Evolutionary conservation across 1,284 basidiomycete species (phyloP).

Genomic region (Dichomitus squalens): DNA sequence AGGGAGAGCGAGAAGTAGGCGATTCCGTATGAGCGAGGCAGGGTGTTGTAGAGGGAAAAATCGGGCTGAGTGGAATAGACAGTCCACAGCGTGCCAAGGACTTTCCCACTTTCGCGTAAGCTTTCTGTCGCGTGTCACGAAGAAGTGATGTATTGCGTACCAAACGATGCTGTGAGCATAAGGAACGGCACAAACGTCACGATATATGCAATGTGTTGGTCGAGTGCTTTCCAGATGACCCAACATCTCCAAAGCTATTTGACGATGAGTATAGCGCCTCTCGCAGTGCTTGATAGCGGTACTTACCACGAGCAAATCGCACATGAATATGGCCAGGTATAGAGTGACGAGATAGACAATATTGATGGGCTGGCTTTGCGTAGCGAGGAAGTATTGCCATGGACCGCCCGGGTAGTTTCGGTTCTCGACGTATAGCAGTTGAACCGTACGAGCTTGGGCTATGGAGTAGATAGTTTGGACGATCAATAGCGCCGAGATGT

Average conservation of each 20-base stretch:
- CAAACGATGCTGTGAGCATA: constrained; percentile 38
- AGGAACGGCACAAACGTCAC: constrained; percentile 32
- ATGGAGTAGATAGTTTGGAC: constrained; percentile 41
- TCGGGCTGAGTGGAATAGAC: constrained; percentile 40
- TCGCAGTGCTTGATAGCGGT: neutral
- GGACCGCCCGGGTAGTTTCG: constrained; percentile 42
- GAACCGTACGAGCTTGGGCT: constrained; percentile 32
- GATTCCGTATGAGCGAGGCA: constrained; percentile 37
- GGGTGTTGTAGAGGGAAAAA: constrained; percentile 40
- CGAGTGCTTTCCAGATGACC: constrained; percentile 44
- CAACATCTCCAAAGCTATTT: constrained; percentile 47
- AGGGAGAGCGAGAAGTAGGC: constrained; percentile 46
- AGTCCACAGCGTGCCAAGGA: constrained; percentile 44
- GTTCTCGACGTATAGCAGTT: constrained; percentile 45
- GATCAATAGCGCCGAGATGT: constrained; percentile 40
- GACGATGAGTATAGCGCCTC: neutral
- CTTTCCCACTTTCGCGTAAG: constrained; percentile 23
- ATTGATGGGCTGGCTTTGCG: constrained; percentile 36
- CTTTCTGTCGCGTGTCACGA: neutral
- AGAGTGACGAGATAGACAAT: constrained; percentile 42
- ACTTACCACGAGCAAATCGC: constrained; percentile 40
- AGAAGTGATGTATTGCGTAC: constrained; percentile 26
- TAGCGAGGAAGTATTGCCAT: constrained; percentile 42
- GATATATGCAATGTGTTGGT: constrained; percentile 33
- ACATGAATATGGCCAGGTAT: constrained; percentile 37